These are phyloP conservation scores for Candolleomyces eurysporus DNA, from an alignment of 768 basidiomycete genomes.

Conservation along the genomic window DNA sequence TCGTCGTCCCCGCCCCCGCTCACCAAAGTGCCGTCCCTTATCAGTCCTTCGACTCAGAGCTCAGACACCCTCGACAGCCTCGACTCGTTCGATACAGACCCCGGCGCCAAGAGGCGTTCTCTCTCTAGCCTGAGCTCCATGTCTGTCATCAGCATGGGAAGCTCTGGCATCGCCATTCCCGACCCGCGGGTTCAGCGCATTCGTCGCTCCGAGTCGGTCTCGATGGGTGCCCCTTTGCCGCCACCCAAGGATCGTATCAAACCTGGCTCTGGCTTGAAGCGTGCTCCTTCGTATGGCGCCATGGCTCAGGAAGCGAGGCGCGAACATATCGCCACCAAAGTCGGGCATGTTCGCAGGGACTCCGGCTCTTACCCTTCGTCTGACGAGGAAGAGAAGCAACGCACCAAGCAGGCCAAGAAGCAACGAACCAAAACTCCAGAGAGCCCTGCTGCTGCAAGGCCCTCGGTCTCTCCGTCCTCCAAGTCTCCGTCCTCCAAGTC, in stretches of 20 bases:
- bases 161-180: slow-evolving; percentile 30
- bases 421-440: slow-evolving; percentile 34
- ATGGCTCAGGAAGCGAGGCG: slow-evolving; percentile 27
- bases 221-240: slow-evolving; percentile 26
- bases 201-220: slow-evolving; percentile 49
- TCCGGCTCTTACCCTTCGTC: slow-evolving; percentile 52
- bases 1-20: slow-evolving; percentile 41
- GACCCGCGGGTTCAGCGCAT: slow-evolving; percentile 54
- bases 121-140: slow-evolving; percentile 44
- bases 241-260: slow-evolving; percentile 30
- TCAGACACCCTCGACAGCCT: slow-evolving; percentile 60
- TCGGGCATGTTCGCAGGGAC: slow-evolving; percentile 31
- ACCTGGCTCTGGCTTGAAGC: slow-evolving; percentile 40
- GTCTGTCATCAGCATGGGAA: slow-evolving; percentile 36
- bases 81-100: slow-evolving; percentile 37
- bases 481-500: slow-evolving; percentile 7
- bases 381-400: slow-evolving; percentile 73
- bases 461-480: slow-evolving; percentile 8
- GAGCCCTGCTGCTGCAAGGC: slow-evolving; percentile 1
- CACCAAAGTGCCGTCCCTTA: slow-evolving; percentile 38
- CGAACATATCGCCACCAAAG: slow-evolving; percentile 12
- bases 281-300: slow-evolving; percentile 59
- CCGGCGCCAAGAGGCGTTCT: slow-evolving; percentile 41
- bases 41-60: slow-evolving; percentile 60
- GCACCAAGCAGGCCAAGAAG: slow-evolving; percentile 63